Evolutionary conservation across 73 alveolate species (phyloP), one percentile per base, ranked within the genome.

Genomic region (Paramecium octaurelia): DNA sequence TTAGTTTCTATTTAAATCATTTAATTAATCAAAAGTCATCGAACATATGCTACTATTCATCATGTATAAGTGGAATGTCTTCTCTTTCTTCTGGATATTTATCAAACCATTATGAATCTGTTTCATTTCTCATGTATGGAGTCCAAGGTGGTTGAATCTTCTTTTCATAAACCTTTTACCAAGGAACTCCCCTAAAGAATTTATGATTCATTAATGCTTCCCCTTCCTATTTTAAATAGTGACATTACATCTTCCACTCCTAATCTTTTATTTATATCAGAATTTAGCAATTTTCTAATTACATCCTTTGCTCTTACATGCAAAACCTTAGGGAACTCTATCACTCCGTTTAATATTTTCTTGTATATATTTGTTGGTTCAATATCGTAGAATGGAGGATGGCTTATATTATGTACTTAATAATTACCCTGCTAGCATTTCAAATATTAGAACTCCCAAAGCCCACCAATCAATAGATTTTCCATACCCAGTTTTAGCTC

Each of bases 371-470:
- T 54, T 40, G 86, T 75, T 1, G 98, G 97, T 76, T 88, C 92
- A 18, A 85, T 92, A 89, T 96, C 97, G 92, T 84, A 94, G 86
- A 96, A 96, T 24, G 99, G 99, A 8, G 99, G 99, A 18, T 95
- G 93, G n/a, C 93, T 87, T 20, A 64, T 6, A 58, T 29, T 35
- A 20, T 5, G 16, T 58, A 68, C 34, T 68, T 80, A 86, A 87
- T 31, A 29, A 50, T 27, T 93, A 84, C 86, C 97, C 98, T 14
- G 93, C 94, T 84, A 95, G 87, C 95, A 95, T 93, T 93, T 95
- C 98, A 91, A 95, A 95, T n/a, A 95, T 91, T 59, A 95, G 86
- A 57, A 95, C 95, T 48, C 98, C 98, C 29, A 95, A 92, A 1
- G 98, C 98, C 98, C 98, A 95, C 76, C 95, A 92, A 86, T 95